Evolutionary conservation across 805 yeast genomes (phyloP).

Genomic region (Danielia reshetovae): DNA sequence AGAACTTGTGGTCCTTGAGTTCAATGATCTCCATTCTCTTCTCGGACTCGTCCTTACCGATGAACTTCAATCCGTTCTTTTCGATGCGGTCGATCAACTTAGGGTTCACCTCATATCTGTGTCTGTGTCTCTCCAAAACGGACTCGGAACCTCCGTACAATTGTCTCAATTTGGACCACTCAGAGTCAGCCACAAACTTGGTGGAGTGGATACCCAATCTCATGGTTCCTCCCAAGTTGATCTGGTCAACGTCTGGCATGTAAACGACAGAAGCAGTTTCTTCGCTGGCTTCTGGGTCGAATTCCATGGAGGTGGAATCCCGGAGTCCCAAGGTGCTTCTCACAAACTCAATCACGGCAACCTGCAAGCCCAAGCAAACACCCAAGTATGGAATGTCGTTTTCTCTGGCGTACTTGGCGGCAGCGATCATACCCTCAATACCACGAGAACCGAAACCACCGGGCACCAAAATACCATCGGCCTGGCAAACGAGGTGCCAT

Average conservation of each 20-base stretch:
- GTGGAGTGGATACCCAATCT: slow-evolving; percentile 94
- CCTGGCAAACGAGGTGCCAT: slow-evolving; percentile 89
- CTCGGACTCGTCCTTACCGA: slow-evolving; percentile 88
- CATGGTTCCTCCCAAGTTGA: slow-evolving; percentile 98
- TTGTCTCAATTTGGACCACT: slow-evolving; percentile 67
- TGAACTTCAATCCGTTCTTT: slow-evolving; percentile 74
- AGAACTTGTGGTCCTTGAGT: slow-evolving; percentile 82
- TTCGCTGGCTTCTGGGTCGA: slow-evolving; percentile 58
- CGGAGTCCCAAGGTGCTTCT: slow-evolving; percentile 70
- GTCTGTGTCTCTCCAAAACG: slow-evolving; percentile 95
- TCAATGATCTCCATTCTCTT: slow-evolving; percentile 94
- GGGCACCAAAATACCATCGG: slow-evolving; percentile 96
- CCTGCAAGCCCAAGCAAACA: slow-evolving; percentile 94
- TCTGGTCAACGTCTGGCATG: slow-evolving; percentile 98
- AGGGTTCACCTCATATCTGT: slow-evolving; percentile 96
- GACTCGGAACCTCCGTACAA: slow-evolving; percentile 68
- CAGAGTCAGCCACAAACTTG: slow-evolving; percentile 63
- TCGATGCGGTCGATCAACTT: slow-evolving; percentile 68
- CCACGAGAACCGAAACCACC: slow-evolving; percentile 99
- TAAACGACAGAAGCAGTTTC: slow-evolving; percentile 77
- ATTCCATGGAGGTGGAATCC: slow-evolving; percentile 79
- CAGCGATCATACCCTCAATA: slow-evolving; percentile 96
- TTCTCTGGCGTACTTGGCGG: slow-evolving; percentile 98
- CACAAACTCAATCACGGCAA: slow-evolving; percentile 92
- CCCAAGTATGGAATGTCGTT: slow-evolving; percentile 92